Base-by-base conservation (phyloP, 2,329 filamentous ascomycete genomes). In the Aureobasidium sp. region DNA sequence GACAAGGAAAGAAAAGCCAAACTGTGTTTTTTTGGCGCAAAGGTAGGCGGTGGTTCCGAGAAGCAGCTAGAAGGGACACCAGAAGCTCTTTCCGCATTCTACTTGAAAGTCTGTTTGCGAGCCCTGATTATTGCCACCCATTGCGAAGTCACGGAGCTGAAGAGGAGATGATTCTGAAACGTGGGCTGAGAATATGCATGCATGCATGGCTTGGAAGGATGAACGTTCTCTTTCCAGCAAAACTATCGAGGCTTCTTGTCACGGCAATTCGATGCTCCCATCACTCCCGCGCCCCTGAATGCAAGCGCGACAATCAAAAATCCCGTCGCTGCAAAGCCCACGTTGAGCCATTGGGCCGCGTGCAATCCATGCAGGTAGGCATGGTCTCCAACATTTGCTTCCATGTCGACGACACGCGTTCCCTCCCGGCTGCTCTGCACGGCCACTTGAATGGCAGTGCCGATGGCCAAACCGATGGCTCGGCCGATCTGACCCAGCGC, bases 401-500 rank as follows among this genome's bases (percentile, higher is more conserved):
- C 53, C 25, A 45, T 39, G 20, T 27, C 74, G 69, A 17, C 66
- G 63, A 47, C 75, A 3, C 75, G 75, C 31, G 80, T 75, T 5
- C 42, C 37, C 42, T 65, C 49, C 31, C 62, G 64, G 44, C 66
- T 67, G 39, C 27, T 76, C 74, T 75, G 70, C 0, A 87, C 81
- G 0, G 83, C 81, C 0, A 84, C 84, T 70, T 89, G 86, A 1
- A 88, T 75, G 0, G 85, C 84, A 0, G 86, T 88, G 2, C 81
- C 82, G 36, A 89, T 77, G 0, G 86, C 87, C 0, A 89, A 75
- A 1, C 84, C 82, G n/a, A 89, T 80, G 0, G 86, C 82, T 7
- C 87, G 77, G 0, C 87, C 87, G 36, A 89, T 76, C 68, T 88
- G 85, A 0, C 83, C 84, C 14, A 86, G 81, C 0, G 86, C 81